Base-by-base conservation (phyloP, 129 eudicot species). In the Chrysanthemum seticuspe region DNA sequence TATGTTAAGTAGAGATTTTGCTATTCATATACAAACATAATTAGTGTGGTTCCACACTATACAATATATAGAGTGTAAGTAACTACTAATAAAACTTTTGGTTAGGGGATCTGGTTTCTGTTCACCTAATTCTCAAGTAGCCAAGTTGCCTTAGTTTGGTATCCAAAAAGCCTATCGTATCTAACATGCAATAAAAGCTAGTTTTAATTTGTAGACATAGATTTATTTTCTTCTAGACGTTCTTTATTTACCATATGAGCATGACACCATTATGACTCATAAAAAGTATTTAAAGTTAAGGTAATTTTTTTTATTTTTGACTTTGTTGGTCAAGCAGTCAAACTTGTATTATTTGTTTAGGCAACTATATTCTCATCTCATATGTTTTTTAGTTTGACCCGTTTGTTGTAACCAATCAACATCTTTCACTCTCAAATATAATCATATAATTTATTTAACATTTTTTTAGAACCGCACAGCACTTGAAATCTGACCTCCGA, bases 301-400 rank as follows among this genome's bases (percentile, higher is more conserved):
- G 0, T 12, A 44, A 1, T 25, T 10, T 45, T 57, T 50, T 14
- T 7, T 56, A 6, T 52, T 10, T 29, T 52, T 68, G 76, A 72
- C 76, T 47, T 36, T 44, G 3, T 36, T 56, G 47, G 79, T 75
- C 79, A 75, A 75, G 21, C 25, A 25, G 79, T 75, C 79, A 75
- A 75, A 55, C 47, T 14, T n/a, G 48, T 54, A 13, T 75, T 53
- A 40, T 44, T 40, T 69, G 73, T 55, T 75, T 64, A 34, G 23
- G 53, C 68, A n/a, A 45, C 73, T 19, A 66, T 53, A 64, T 74
- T 53, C 51, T 15, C 19, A 16, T 15, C 67, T 16, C 13, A 40
- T 13, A 44, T 65, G 79, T 56, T 74, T 40, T 66, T 15, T 25
- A 67, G 73, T 75, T 75, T 75, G 79, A 75, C 79, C 79, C 79